Evolutionary conservation across 805 yeast genomes (phyloP).

Genomic region (Kazachstania kunashirensis): DNA sequence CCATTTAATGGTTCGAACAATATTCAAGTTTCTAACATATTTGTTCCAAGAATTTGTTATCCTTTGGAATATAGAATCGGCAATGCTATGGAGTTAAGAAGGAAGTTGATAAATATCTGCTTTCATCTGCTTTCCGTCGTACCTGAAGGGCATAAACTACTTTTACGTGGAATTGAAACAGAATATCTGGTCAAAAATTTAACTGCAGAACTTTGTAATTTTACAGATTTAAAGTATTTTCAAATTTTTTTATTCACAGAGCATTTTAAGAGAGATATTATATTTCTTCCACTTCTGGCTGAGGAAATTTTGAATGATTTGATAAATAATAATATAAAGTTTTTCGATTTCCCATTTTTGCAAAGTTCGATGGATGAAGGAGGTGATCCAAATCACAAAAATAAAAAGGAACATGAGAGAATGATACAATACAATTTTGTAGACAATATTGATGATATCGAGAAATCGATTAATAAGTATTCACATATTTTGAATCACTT

Average conservation of each 20-base stretch:
- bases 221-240: conserved; percentile 14
- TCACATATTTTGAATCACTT: background rate
- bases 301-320: conserved; percentile 15
- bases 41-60: conserved; percentile 9
- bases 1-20: conserved; percentile 14
- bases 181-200: conserved; percentile 11
- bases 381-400: background rate
- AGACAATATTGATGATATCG: background rate
- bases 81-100: conserved; percentile 17
- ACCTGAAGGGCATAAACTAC: conserved; percentile 13
- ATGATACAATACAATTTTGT: background rate
- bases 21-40: conserved; percentile 9
- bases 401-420: background rate
- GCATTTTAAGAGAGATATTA: conserved; percentile 10
- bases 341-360: background rate
- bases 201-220: conserved; percentile 8
- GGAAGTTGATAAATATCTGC: conserved; percentile 13
- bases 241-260: conserved; percentile 14
- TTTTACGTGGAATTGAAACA: conserved; percentile 9
- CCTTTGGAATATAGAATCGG: conserved; percentile 9
- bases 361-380: background rate
- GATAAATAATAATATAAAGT: background rate
- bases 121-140: conserved; percentile 13
- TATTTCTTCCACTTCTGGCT: conserved; percentile 18
- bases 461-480: background rate